These are phyloP conservation scores for Fusarium fujikuroi DNA, from an alignment of 2,329 filamentous ascomycete genomes.

Conservation along the genomic window DNA sequence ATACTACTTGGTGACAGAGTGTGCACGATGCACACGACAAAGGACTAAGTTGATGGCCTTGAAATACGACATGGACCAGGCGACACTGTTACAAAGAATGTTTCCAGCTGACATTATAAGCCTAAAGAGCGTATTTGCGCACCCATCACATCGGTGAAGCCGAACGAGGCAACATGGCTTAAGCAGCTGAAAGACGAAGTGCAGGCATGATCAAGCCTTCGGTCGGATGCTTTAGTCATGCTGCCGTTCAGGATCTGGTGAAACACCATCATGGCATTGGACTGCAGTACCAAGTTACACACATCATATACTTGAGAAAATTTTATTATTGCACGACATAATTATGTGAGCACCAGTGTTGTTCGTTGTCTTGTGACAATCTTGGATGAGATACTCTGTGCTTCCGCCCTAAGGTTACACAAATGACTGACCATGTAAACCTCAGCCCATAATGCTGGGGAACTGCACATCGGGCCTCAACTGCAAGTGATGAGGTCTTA, in stretches of 20 bases:
- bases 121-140: not conserved
- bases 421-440: not conserved
- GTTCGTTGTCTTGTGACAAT: not conserved
- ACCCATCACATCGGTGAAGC: not conserved
- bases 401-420: not conserved
- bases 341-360: not conserved
- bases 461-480: not conserved
- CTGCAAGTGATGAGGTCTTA: not conserved
- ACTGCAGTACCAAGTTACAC: not conserved
- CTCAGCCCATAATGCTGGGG: not conserved
- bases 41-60: not conserved
- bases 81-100: not conserved
- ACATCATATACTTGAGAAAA: not conserved
- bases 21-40: not conserved
- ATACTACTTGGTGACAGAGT: not conserved
- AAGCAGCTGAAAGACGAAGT: not conserved
- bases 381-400: not conserved
- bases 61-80: not conserved
- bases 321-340: not conserved
- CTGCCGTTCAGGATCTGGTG: not conserved
- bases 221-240: not conserved
- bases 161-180: constrained; percentile 1
- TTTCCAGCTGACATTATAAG: not conserved
- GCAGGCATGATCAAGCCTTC: not conserved
- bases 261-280: not conserved